phyloP scores from a whole-genome alignment of 768 basidiomycete species.

The Coprinopsis sp. region DNA sequence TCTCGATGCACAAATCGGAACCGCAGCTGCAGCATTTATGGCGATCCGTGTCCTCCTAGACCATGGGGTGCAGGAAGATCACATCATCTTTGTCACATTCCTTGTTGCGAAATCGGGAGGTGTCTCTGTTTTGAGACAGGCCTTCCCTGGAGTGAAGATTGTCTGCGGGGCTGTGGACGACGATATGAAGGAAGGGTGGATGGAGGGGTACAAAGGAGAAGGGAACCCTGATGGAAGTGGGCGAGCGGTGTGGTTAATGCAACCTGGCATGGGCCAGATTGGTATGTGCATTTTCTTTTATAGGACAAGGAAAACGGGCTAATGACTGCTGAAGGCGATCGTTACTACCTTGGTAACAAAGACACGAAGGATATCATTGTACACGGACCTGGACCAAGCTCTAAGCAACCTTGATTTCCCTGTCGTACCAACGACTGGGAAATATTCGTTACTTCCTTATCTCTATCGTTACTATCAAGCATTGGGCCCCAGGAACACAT shows the following conservation, averaged over 20 bases:
- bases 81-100: constrained; percentile 88
- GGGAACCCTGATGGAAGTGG: constrained; percentile 45
- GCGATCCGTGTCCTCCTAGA: constrained; percentile 90
- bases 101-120: constrained; percentile 83
- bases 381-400: no score
- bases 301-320: not conserved
- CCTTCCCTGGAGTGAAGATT: constrained; percentile 83
- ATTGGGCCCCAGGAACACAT: not conserved
- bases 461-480: no score
- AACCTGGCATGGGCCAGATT: constrained; percentile 87
- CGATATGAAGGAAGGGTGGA: constrained; percentile 69
- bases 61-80: constrained; percentile 80
- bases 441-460: no score
- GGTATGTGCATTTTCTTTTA: constrained; percentile 38
- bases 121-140: constrained; percentile 66
- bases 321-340: constrained; percentile 26
- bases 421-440: no score
- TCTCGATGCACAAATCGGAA: constrained; percentile 93
- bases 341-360: constrained; percentile 35
- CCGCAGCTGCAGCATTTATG: constrained; percentile 92
- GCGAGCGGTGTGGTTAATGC: constrained; percentile 74
- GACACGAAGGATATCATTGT: no score
- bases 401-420: no score
- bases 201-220: constrained; percentile 51
- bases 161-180: constrained; percentile 83